Evolutionary conservation across 345 rosid species (phyloP).

Genomic region (Sonneratia alba): DNA sequence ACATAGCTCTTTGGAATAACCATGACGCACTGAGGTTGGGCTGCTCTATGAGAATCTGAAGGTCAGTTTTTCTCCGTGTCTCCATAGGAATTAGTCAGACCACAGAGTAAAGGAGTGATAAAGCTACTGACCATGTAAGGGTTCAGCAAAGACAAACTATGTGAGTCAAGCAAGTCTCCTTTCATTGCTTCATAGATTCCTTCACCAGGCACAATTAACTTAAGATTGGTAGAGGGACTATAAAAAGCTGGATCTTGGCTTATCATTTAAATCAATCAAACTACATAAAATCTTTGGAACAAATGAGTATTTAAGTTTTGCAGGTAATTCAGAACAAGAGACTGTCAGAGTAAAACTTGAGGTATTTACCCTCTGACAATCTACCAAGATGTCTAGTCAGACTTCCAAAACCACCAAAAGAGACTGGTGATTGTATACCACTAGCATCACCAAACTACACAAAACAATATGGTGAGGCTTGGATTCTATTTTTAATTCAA

Average conservation of each 20-base stretch:
- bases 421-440: slow-evolving; percentile 96
- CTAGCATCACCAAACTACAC: slow-evolving; percentile 99
- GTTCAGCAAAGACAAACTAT: slow-evolving; percentile 77
- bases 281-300: neutral
- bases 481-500: slow-evolving; percentile 7
- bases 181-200: slow-evolving; percentile 74
- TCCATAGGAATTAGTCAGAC: neutral
- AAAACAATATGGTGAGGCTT: slow-evolving; percentile 11
- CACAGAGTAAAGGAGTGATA: neutral
- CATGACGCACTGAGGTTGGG: slow-evolving; percentile 89
- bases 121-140: slow-evolving; percentile 73
- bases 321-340: neutral
- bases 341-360: neutral
- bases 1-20: slow-evolving; percentile 95
- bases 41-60: slow-evolving; percentile 21
- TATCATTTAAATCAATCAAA: neutral
- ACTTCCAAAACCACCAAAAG: slow-evolving; percentile 98
- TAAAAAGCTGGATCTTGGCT: neutral
- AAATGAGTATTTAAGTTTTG: no score
- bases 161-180: slow-evolving; percentile 61
- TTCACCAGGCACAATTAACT: slow-evolving; percentile 13
- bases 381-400: slow-evolving; percentile 87
- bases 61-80: neutral
- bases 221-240: neutral
- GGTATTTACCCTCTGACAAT: slow-evolving; percentile 57